Conservation (phyloP, 1,139 yeast species). For the Hansenula sp. region DNA sequence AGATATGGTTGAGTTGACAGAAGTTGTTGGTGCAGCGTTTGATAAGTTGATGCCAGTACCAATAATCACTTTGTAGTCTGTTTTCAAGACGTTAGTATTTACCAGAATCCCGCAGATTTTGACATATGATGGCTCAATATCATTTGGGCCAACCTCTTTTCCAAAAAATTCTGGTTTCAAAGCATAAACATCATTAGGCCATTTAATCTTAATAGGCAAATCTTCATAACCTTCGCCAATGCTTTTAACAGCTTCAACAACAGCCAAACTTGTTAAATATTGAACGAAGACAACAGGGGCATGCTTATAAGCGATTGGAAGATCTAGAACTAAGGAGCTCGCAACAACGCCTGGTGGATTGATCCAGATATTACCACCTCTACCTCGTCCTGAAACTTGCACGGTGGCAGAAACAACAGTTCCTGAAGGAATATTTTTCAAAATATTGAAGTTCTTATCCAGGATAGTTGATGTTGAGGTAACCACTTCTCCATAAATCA, state of each 20-base stretch:
- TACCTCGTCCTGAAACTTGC: conserved; percentile 88
- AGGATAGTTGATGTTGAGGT: conserved; percentile 82
- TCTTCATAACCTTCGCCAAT: conserved; percentile 68
- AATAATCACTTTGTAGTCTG: conserved; percentile 57
- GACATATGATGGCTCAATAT: conserved; percentile 49
- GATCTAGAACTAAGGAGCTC: conserved; percentile 62
- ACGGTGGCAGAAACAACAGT: conserved; percentile 54
- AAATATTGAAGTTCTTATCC: conserved; percentile 63
- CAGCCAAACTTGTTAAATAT: conserved; percentile 79
- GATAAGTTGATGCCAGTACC: conserved; percentile 88
- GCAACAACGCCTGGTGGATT: conserved; percentile 93
- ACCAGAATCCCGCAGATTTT: conserved; percentile 86
- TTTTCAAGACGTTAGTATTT: conserved; percentile 64
- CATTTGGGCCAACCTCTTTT: conserved; percentile 23
- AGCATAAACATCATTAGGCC: conserved; percentile 96
- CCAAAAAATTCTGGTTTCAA: conserved; percentile 55
- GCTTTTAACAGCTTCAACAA: conserved; percentile 69
- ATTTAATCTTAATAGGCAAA: conserved; percentile 78
- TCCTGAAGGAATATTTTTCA: conserved; percentile 67
- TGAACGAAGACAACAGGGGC: conserved; percentile 72
- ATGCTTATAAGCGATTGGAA: conserved; percentile 42
- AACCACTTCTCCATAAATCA: conserved; percentile 83
- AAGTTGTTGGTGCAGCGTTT: conserved; percentile 89
- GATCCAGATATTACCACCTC: conserved; percentile 95
- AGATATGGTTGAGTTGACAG: conserved; percentile 67